These are phyloP conservation scores for Benincasa hispida DNA, from an alignment of 306 rosid genomes.

Conservation along the genomic window DNA sequence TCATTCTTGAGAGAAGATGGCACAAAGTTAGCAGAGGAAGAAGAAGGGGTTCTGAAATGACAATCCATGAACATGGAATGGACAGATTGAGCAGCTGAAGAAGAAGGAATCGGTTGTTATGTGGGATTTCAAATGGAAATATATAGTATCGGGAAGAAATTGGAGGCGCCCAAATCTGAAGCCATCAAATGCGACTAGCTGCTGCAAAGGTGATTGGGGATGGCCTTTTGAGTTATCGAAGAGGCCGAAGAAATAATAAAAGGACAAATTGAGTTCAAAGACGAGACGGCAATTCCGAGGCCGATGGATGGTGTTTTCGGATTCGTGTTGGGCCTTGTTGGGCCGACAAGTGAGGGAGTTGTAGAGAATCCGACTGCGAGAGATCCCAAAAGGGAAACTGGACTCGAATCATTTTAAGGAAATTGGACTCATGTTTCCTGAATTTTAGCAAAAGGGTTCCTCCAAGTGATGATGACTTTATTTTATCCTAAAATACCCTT, in stretches of 20 bases:
- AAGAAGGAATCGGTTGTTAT: neutral
- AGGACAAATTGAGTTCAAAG: neutral
- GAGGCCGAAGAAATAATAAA: neutral
- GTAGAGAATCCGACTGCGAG: neutral
- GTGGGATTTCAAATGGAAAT: neutral
- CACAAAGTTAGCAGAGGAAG: conserved; percentile 22
- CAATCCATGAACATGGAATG: conserved; percentile 39
- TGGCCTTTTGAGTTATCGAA: conserved; percentile 3
- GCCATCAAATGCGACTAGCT: neutral
- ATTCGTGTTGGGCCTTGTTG: neutral
- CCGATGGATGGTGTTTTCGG: neutral
- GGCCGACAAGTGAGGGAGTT: neutral
- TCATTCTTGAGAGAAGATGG: conserved; percentile 32
- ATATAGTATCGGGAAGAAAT: neutral
- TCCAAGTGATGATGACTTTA: no score
- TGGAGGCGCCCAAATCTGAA: neutral
- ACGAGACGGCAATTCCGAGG: neutral
- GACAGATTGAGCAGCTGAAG: conserved; percentile 2
- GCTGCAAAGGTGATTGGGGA: neutral
- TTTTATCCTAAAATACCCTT: no score
- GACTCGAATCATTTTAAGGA: no score
- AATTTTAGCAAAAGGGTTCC: no score
- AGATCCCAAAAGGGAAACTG: no score
- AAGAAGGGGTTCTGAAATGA: conserved; percentile 20
- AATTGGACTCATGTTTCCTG: no score